phyloP scores from a whole-genome alignment of 1,139 yeast genomes.

The Sugiyamaella pinicola region DNA sequence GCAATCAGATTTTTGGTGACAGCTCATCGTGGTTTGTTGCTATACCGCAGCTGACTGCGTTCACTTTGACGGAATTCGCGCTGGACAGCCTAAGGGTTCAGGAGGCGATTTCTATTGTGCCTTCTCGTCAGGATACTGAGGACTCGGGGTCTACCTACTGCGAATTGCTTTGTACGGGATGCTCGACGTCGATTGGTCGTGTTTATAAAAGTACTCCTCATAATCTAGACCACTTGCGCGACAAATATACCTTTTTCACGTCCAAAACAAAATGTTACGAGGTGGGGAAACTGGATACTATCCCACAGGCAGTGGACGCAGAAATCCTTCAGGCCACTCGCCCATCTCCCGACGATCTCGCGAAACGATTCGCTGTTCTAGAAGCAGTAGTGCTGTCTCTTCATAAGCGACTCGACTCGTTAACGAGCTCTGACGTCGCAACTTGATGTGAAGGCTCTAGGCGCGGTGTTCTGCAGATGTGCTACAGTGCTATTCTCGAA shows the following conservation, averaged over 20 bases:
- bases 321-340: constrained; percentile 21
- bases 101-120: constrained; percentile 12
- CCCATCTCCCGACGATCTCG: constrained; percentile 27
- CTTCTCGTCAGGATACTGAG: constrained; percentile 15
- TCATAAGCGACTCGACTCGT: constrained; percentile 22
- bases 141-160: constrained; percentile 27
- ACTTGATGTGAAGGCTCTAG: not conserved
- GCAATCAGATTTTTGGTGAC: constrained; percentile 29
- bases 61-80: constrained; percentile 23
- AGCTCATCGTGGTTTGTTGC: constrained; percentile 28
- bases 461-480: too few species aligned
- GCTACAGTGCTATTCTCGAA: too few species aligned
- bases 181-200: constrained; percentile 26
- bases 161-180: constrained; percentile 24
- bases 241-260: constrained; percentile 25
- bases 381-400: constrained; percentile 27
- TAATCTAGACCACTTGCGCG: constrained; percentile 26
- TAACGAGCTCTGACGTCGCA: constrained; percentile 6
- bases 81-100: constrained; percentile 12
- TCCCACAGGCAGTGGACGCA: constrained; percentile 18
- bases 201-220: constrained; percentile 26
- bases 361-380: constrained; percentile 26
- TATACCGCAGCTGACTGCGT: constrained; percentile 20
- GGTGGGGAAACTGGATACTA: constrained; percentile 22
- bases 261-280: constrained; percentile 23